phyloP scores from a whole-genome alignment of 2,329 filamentous ascomycete genomes.

The Neospermospora avenae region DNA sequence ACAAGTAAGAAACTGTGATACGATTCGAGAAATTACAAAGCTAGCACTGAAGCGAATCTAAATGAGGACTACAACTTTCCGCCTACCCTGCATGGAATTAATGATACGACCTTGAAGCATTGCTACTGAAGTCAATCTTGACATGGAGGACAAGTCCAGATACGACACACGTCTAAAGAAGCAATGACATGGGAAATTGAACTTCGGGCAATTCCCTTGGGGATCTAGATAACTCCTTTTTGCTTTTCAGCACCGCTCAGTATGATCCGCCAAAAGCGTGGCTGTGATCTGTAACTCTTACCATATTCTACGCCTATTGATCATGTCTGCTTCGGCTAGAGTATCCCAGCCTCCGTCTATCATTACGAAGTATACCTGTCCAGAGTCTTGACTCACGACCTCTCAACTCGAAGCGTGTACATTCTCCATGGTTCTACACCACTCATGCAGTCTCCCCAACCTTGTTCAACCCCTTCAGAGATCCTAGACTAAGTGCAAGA shows the following conservation, averaged over 20 bases:
- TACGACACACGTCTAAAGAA: too few relatives aligned
- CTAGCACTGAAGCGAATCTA: too few relatives aligned
- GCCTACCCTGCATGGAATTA: too few relatives aligned
- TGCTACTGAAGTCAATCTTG: too few relatives aligned
- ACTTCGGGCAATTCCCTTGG: conserved; percentile 25
- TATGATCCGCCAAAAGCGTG: conserved; percentile 22
- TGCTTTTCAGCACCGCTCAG: conserved; percentile 32
- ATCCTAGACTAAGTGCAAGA: conserved; percentile 87
- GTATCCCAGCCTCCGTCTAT: conserved; percentile 13
- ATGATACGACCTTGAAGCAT: too few relatives aligned
- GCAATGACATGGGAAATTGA: conserved; percentile 13
- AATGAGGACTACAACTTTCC: too few relatives aligned
- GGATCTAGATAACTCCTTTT: conserved; percentile 34
- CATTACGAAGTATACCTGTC: conserved; percentile 19
- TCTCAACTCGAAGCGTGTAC: background rate
- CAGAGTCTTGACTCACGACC: background rate
- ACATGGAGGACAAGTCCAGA: too few relatives aligned
- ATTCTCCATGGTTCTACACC: background rate
- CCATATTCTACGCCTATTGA: conserved; percentile 20
- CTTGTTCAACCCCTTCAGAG: conserved; percentile 91
- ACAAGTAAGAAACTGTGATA: too few relatives aligned
- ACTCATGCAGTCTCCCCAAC: conserved; percentile 44
- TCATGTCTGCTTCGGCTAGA: conserved; percentile 18
- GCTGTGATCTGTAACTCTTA: conserved; percentile 17
- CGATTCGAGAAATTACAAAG: too few relatives aligned